Conservation (phyloP, 2,329 filamentous ascomycete genomes). For the Pestalotiopsis sp. region DNA sequence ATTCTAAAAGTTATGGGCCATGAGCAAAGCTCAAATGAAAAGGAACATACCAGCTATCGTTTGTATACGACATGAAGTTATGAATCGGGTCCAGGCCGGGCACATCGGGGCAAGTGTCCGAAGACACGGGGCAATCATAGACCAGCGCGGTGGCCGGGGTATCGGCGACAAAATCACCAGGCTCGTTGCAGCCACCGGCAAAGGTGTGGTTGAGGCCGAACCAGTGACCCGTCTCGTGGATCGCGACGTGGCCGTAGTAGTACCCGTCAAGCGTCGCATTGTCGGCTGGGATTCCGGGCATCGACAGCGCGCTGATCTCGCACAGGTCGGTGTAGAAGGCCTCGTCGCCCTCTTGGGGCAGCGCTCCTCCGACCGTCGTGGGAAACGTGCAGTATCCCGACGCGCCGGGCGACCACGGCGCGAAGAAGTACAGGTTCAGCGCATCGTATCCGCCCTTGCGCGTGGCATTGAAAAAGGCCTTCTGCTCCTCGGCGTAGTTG, state of each 20-base stretch:
- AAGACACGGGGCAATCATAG: slow-evolving; percentile 33
- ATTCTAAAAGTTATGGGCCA: neutral
- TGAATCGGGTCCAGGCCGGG: slow-evolving; percentile 34
- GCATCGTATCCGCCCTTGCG: neutral
- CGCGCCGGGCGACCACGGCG: neutral
- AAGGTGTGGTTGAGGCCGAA: slow-evolving; percentile 47
- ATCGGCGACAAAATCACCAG: slow-evolving; percentile 40
- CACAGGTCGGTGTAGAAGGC: slow-evolving; percentile 21
- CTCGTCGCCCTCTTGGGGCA: neutral
- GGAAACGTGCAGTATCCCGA: neutral
- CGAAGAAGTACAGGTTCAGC: neutral
- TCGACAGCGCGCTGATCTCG: slow-evolving; percentile 26
- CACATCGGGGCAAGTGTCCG: slow-evolving; percentile 33
- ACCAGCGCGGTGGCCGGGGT: slow-evolving; percentile 37
- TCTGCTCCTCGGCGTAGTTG: neutral
- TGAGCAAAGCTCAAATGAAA: neutral
- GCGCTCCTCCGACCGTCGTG: neutral
- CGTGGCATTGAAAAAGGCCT: neutral
- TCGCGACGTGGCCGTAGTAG: slow-evolving; percentile 33
- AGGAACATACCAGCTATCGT: slow-evolving; percentile 24
- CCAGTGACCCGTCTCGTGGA: slow-evolving; percentile 47
- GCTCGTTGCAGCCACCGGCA: slow-evolving; percentile 39
- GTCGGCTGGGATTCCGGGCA: slow-evolving; percentile 30
- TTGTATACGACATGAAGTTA: slow-evolving; percentile 40
- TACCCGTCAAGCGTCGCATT: slow-evolving; percentile 19